A percentile compares a stretch with the other conserved stretches of the same genome.
These are phyloP conservation scores for Zygosaccharomyces sapae DNA, from an alignment of 1,139 yeast genomes.

Conservation along the genomic window DNA sequence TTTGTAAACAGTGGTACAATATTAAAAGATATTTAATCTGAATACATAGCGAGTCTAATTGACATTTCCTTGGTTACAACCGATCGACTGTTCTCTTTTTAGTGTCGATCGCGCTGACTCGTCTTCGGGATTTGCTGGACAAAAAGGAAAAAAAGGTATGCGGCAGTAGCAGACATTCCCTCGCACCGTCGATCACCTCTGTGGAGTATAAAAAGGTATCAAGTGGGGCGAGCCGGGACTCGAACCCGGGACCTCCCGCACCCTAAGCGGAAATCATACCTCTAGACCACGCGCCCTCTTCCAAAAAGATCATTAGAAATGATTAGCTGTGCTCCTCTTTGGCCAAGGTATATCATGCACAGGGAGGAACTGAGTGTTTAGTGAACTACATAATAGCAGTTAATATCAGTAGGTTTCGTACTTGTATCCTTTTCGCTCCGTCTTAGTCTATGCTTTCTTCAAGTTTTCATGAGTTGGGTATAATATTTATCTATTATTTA, in stretches of 20 bases:
- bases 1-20: not conserved
- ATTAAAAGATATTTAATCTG: not conserved
- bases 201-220: not conserved
- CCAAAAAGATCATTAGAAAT: not conserved
- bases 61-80: not conserved
- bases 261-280: slow-evolving; percentile 5
- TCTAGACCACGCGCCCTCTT: slow-evolving; percentile 5
- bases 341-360: too few species aligned
- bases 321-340: too few species aligned
- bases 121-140: too few species aligned
- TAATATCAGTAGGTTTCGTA: too few species aligned
- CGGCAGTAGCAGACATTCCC: too few species aligned
- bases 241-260: slow-evolving; percentile 8
- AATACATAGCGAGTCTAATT: not conserved
- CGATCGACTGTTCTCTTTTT: not conserved
- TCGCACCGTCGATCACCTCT: too few species aligned
- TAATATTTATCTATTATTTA: not conserved
- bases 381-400: too few species aligned
- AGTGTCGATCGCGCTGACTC: too few species aligned
- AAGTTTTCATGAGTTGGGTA: too few species aligned
- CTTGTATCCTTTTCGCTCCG: too few species aligned
- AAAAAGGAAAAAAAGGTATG: too few species aligned
- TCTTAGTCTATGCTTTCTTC: too few species aligned
- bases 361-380: not conserved
- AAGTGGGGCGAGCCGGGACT: slow-evolving; percentile 2